Evolutionary conservation across 352 stramenopile genomes (phyloP).

Genomic region (Pythium phragmiticola): DNA sequence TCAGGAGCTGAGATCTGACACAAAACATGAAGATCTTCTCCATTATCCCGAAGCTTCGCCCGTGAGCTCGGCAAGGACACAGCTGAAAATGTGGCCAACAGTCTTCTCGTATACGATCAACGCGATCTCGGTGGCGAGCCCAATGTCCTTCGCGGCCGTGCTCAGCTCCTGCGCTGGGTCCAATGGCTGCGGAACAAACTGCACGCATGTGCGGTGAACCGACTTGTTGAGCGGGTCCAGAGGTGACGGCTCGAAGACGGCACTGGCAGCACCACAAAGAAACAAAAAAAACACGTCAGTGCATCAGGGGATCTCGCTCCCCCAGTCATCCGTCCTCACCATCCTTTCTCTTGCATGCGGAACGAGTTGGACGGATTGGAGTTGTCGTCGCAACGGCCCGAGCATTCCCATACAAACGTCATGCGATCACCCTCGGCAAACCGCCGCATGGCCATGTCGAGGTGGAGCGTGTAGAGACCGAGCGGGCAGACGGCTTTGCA

Average conservation of each 20-base stretch:
- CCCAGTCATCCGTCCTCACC: constrained; percentile 24
- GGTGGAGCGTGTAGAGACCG: constrained; percentile 32
- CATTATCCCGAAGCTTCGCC: neutral
- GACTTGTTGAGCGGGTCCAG: constrained; percentile 40
- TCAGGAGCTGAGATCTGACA: neutral
- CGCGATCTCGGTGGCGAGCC: constrained; percentile 33
- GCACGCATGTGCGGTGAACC: constrained; percentile 46
- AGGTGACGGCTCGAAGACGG: constrained; percentile 42
- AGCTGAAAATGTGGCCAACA: constrained; percentile 23
- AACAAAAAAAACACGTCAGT: neutral
- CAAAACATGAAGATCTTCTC: neutral
- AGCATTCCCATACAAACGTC: constrained; percentile 53
- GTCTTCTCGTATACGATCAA: constrained; percentile 27
- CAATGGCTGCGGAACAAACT: constrained; percentile 39
- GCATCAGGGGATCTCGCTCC: neutral
- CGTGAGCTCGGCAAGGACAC: constrained; percentile 19
- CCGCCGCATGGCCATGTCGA: constrained; percentile 44
- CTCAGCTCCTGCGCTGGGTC: constrained; percentile 25
- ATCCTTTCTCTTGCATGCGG: constrained; percentile 51
- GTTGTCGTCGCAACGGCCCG: constrained; percentile 29
- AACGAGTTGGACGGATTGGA: constrained; percentile 24
- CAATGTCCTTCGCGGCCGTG: constrained; percentile 36
- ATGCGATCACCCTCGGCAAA: constrained; percentile 45
- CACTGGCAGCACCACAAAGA: constrained; percentile 22
- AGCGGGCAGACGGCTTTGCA: constrained; percentile 37